Percentiles rank a stretch among this genome's conserved stretches.
phyloP scores from a whole-genome alignment of 352 stramenopile species.

The Phytopythium ostracodes region DNA sequence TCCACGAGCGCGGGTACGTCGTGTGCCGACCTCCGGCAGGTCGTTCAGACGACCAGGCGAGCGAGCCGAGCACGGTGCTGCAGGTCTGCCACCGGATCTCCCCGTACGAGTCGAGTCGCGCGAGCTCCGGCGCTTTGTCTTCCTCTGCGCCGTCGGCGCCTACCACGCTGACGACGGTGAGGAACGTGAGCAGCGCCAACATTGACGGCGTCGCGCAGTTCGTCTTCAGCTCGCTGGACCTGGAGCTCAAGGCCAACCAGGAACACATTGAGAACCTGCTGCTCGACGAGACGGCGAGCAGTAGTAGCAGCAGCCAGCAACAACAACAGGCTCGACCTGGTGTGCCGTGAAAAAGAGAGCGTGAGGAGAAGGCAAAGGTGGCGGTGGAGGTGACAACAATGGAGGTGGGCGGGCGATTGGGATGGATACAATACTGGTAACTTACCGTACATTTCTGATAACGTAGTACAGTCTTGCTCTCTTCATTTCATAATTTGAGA shows the following conservation, averaged over 20 bases:
- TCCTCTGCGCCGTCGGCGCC: not conserved
- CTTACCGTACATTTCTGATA: not conserved
- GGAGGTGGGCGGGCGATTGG: not conserved
- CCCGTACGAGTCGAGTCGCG: slow-evolving; percentile 14
- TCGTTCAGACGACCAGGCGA: not conserved
- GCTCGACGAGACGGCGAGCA: slow-evolving; percentile 12
- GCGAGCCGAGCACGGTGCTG: slow-evolving; percentile 15
- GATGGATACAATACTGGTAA: not conserved
- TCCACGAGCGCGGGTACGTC: slow-evolving; percentile 22
- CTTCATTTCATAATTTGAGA: not conserved
- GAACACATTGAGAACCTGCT: slow-evolving; percentile 15
- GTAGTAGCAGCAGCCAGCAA: not conserved
- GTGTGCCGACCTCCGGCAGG: slow-evolving; percentile 17
- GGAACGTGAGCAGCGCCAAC: not conserved
- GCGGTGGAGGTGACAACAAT: not conserved
- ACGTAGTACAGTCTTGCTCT: not conserved
- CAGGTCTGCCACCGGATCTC: slow-evolving; percentile 25
- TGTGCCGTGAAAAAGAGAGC: not conserved
- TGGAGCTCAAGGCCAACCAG: slow-evolving; percentile 14
- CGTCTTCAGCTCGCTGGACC: slow-evolving; percentile 20
- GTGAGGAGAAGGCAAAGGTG: not conserved
- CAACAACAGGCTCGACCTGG: not conserved
- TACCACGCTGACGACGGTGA: not conserved
- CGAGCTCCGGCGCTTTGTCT: slow-evolving; percentile 7
- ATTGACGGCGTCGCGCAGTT: slow-evolving; percentile 21